phyloP scores from a whole-genome alignment of 345 rosid species.

The Heritiera fomes region DNA sequence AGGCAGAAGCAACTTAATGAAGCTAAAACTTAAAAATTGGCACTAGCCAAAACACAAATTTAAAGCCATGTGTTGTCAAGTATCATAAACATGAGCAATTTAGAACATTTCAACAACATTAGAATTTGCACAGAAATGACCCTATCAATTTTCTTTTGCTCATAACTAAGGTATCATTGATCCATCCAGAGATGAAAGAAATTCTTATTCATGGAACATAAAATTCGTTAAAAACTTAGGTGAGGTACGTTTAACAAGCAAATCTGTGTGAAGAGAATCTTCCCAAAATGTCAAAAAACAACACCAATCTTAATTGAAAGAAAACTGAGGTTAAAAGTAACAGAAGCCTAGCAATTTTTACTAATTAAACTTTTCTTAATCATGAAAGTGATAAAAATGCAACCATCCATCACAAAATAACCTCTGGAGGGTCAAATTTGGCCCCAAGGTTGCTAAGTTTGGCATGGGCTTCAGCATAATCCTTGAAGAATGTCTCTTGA shows the following conservation, averaged over 20 bases:
- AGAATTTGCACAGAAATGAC: not conserved
- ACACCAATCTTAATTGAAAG: not conserved
- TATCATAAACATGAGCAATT: not conserved
- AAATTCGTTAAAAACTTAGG: no score
- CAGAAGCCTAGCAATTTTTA: not conserved
- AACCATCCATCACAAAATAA: conserved; percentile 29
- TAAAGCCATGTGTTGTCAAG: not conserved
- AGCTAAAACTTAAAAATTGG: not conserved
- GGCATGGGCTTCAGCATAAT: conserved; percentile 96
- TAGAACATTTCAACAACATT: not conserved
- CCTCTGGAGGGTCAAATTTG: conserved; percentile 96
- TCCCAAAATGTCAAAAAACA: not conserved
- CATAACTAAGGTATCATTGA: not conserved
- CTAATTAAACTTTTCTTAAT: not conserved
- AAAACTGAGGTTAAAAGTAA: not conserved
- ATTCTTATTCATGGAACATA: not conserved
- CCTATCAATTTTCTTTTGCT: not conserved
- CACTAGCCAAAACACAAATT: not conserved
- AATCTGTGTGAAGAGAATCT: not conserved
- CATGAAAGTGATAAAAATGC: not conserved
- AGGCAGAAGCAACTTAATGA: not conserved
- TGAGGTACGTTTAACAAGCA: not conserved
- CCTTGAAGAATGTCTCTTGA: conserved; percentile 79
- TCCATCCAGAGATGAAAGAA: not conserved
- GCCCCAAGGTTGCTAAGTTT: conserved; percentile 92